Percentiles rank a stretch among this genome's conserved stretches.
Conservation (phyloP, 208 protist genomes). For the Trypanosoma caninum region DNA sequence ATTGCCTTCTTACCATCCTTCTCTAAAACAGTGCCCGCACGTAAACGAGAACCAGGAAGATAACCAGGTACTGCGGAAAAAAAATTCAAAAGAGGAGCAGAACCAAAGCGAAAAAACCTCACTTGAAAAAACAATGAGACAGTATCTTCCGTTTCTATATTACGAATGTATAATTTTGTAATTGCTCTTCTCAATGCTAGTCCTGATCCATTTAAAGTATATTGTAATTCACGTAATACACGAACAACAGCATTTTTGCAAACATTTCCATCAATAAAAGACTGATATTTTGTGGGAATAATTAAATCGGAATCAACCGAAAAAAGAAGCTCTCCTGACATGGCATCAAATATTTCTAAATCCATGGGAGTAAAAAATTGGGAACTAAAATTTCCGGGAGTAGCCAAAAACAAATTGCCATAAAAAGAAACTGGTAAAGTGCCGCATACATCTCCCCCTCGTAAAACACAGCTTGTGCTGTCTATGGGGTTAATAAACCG, state of each 20-base stretch:
- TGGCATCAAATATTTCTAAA: conserved; percentile 31
- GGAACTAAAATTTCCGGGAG: conserved; percentile 10
- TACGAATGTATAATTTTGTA: conserved; percentile 14
- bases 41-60: conserved; percentile 37
- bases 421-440: conserved; percentile 37
- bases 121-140: conserved; percentile 40
- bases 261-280: conserved; percentile 24
- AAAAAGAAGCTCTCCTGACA: conserved; percentile 26
- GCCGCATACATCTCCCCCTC: conserved; percentile 38
- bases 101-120: conserved; percentile 31
- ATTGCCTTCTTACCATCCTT: conserved; percentile 38
- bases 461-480: conserved; percentile 42
- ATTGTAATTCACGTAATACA: conserved; percentile 29
- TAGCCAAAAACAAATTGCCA: conserved; percentile 48
- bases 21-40: conserved; percentile 40
- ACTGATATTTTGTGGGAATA: conserved; percentile 25
- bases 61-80: conserved; percentile 62
- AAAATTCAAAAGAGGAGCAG: conserved; percentile 30
- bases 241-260: conserved; percentile 53
- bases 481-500: conserved; percentile 56
- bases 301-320: conserved; percentile 23
- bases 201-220: conserved; percentile 29
- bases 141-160: conserved; percentile 10
- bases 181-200: conserved; percentile 23
- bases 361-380: conserved; percentile 26